Evolutionary conservation across 2,329 filamentous ascomycete genomes (phyloP), one percentile per base, ranked within the genome.

Genomic region (Curvularia sp.): DNA sequence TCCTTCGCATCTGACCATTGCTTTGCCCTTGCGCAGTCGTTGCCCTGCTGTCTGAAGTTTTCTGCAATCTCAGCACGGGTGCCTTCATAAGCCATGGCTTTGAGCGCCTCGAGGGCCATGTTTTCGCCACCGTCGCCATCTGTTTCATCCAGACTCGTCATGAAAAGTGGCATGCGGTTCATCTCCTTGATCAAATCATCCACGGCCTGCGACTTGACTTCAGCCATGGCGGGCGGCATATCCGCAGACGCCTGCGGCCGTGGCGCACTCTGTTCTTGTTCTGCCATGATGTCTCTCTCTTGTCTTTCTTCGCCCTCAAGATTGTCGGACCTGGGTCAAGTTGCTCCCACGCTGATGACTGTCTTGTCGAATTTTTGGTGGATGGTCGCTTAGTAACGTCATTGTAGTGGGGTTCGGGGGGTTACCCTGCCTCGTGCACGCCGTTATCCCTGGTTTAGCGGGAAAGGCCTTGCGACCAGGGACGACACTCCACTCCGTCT

Each of bases 31-130:
- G 96, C 96, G 71, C 86, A 88, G 70, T 98, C 94, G 75, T 99
- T 99, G 33, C 95, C 95, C 66, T 92, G 91, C 74, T 94, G 89
- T 70, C 95, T 92, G 81, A 97, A 97, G 64, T 92, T 92, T 44
- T 85, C 80, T 20, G 88, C 90, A 61, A 96, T 89, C 76, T 98
- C 94, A 9, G 88, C 84, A 49, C 91, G 88, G 8, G 93, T 93
- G 20, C 95, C 96, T 80, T 99, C 95, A 75, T 97, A 97, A 30
- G 92, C 92, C 39, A 99, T 82, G 0, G 95, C 94, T 74, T 91
- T 90, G 60, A 99, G 84, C 0, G 95, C 96, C 69, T 96, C 93
- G 0, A 97, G 83, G 66, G 91, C 88, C 61, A 89, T 83, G 72
- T 97, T 97, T 64, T 96, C 90, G 68, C 91, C 84, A 57, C 84